These are phyloP conservation scores for Knufia fluminis DNA, from an alignment of 2,329 filamentous ascomycete genomes.

Conservation along the genomic window DNA sequence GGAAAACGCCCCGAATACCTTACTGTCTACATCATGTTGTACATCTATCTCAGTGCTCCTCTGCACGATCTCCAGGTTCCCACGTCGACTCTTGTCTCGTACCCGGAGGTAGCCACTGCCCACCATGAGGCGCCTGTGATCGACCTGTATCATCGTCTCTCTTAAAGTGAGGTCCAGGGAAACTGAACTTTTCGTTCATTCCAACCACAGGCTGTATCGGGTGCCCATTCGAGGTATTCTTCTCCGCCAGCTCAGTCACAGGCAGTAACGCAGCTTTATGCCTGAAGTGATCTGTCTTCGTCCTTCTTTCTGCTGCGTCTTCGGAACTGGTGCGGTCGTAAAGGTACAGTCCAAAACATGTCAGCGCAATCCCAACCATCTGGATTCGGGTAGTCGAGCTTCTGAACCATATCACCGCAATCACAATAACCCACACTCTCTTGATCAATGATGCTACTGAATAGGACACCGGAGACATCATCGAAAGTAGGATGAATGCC, in stretches of 20 bases:
- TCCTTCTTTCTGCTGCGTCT: conserved; percentile 76
- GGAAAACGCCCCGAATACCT: conserved; percentile 13
- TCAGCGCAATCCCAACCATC: conserved; percentile 74
- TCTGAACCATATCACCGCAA: conserved; percentile 93
- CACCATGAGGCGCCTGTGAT: background rate
- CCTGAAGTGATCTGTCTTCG: conserved; percentile 54
- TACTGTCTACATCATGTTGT: conserved; percentile 14
- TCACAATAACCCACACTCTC: conserved; percentile 90
- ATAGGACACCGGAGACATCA: conserved; percentile 94
- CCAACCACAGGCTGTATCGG: conserved; percentile 25
- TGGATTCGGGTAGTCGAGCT: conserved; percentile 78
- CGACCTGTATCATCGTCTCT: conserved; percentile 35
- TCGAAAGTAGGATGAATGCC: conserved; percentile 82
- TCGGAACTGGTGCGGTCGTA: conserved; percentile 89
- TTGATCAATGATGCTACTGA: conserved; percentile 94
- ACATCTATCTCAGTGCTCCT: conserved; percentile 17
- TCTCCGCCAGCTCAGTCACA: conserved; percentile 42
- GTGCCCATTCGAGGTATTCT: conserved; percentile 26
- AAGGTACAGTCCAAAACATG: conserved; percentile 84
- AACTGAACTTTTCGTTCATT: conserved; percentile 27
- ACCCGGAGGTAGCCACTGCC: conserved; percentile 61
- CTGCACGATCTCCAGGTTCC: conserved; percentile 42
- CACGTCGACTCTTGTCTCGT: conserved; percentile 84
- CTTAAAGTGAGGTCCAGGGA: conserved; percentile 25
- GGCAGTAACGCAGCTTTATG: conserved; percentile 57